These are phyloP conservation scores for Theobroma grandiflorum DNA, from an alignment of 441 rosid species.

Conservation along the genomic window DNA sequence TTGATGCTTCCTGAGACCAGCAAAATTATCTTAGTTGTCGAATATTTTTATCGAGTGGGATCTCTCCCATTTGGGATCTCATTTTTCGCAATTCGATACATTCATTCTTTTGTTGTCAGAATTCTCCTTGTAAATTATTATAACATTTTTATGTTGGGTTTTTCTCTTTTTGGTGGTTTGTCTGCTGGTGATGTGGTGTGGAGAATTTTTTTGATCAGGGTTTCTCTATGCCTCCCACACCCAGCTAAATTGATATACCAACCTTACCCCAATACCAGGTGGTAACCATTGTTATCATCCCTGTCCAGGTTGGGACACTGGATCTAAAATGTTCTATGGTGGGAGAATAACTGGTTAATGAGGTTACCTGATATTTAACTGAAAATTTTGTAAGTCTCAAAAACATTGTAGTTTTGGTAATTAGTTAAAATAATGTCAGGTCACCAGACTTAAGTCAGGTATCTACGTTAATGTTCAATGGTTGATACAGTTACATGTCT, in stretches of 20 bases:
- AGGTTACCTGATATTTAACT: neutral
- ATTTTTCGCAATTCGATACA: conserved; percentile 32
- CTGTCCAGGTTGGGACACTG: conserved; percentile 49
- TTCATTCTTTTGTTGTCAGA: neutral
- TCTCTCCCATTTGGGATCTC: conserved; percentile 26
- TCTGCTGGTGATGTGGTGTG: conserved; percentile 55
- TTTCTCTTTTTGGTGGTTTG: neutral
- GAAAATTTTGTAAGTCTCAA: neutral
- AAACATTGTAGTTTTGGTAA: neutral
- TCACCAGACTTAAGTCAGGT: conserved; percentile 81
- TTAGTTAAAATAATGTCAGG: neutral
- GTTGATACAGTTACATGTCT: conserved; percentile 83
- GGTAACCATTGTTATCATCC: conserved; percentile 38
- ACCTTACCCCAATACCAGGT: conserved; percentile 39
- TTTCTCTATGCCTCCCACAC: conserved; percentile 49
- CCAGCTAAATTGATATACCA: conserved; percentile 41
- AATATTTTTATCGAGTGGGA: conserved; percentile 34
- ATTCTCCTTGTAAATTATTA: too few species aligned
- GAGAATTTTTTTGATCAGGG: conserved; percentile 17
- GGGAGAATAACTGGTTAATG: neutral
- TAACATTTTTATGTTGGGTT: too few species aligned
- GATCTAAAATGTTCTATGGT: neutral
- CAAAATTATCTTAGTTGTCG: conserved; percentile 21
- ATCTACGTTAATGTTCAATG: conserved; percentile 44
- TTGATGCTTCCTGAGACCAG: conserved; percentile 33